Base-by-base conservation (phyloP, 768 basidiomycete species). In the Phylloporus sp. region DNA sequence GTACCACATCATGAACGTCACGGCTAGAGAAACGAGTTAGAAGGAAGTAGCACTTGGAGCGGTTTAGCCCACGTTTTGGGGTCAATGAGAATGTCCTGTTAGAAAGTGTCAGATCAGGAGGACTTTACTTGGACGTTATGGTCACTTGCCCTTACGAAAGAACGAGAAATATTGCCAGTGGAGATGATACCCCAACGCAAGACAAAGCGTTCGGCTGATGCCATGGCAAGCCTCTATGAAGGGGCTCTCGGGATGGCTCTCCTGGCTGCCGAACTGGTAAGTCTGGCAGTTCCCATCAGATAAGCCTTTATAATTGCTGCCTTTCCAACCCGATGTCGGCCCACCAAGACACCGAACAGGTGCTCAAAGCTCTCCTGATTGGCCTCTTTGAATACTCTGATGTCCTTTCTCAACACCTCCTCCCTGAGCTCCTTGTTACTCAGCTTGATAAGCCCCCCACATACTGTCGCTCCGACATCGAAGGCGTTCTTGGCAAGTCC, bases 121-220 rank as follows among this genome's bases (percentile, higher is more conserved):
- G 5, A 26, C 6, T 11, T 18, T 2, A 13, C 0, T 9, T 38
- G 29, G 18, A 38, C 24, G 28, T 28, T 4, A n/a, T 4, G n/a
- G 26, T 18, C 38, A 32, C 70, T 51, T 52, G 87, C 90, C 74
- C 80, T 81, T 11, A 82, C 78, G 64, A 93, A 94, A 11, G 65
- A 67, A 27, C 72, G 72, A 9, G 90, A 82, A 52, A 93, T 94
- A 18, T 66, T 63, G 27, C 89, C 90, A 2, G 91, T 91, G 12
- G 90, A 88, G 55, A 95, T 86, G 57, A 94, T 88, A 16, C 92
- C 91, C 92, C 91, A 93, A 49, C 81, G 81, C 48, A 91, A 67
- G 16, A 72, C 72, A 42, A 75, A 70, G 1, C 74, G 72, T 55
- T 70, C 68, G 32, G 51, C n/a, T 42, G 57, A 38, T 40, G 49